These are phyloP conservation scores for Stygiomarasmius scandens DNA, from an alignment of 1,284 basidiomycete genomes.

Conservation along the genomic window DNA sequence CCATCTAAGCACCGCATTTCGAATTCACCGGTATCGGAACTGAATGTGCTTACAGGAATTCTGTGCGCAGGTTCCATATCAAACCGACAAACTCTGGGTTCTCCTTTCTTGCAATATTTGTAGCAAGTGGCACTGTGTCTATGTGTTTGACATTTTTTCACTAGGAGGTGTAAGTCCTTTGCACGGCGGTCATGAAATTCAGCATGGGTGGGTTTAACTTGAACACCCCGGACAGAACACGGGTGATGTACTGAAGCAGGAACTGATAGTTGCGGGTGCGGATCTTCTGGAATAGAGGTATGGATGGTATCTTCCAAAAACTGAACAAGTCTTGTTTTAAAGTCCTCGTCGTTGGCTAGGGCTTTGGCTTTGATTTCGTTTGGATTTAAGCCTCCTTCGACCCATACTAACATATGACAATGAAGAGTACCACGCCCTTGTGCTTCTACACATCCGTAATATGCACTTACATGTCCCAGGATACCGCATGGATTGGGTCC, in stretches of 20 bases:
- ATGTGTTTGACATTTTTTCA: constrained; percentile 31
- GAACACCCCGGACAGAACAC: no score
- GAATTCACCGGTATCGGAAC: constrained; percentile 33
- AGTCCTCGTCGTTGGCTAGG: constrained; percentile 21
- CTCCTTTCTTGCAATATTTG: constrained; percentile 34
- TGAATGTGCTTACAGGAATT: constrained; percentile 22
- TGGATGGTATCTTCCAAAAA: constrained; percentile 33
- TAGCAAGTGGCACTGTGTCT: constrained; percentile 35
- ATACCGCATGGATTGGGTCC: constrained; percentile 24
- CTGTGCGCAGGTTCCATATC: constrained; percentile 26
- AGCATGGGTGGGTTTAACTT: no score
- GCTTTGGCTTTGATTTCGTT: constrained; percentile 30
- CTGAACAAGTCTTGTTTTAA: constrained; percentile 12
- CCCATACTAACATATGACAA: constrained; percentile 48
- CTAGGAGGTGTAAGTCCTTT: constrained; percentile 28
- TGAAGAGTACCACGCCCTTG: constrained; percentile 44
- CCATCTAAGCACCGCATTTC: constrained; percentile 31
- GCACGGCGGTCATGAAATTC: no score
- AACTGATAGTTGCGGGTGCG: no score
- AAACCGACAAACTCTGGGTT: constrained; percentile 33
- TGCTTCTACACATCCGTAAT: constrained; percentile 46
- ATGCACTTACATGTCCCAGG: constrained; percentile 34
- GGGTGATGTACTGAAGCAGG: no score
- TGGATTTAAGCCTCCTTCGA: constrained; percentile 38
- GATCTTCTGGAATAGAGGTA: constrained; percentile 19